Conservation (phyloP, 768 basidiomycete genomes). For the Gloeostereum incarnatum region DNA sequence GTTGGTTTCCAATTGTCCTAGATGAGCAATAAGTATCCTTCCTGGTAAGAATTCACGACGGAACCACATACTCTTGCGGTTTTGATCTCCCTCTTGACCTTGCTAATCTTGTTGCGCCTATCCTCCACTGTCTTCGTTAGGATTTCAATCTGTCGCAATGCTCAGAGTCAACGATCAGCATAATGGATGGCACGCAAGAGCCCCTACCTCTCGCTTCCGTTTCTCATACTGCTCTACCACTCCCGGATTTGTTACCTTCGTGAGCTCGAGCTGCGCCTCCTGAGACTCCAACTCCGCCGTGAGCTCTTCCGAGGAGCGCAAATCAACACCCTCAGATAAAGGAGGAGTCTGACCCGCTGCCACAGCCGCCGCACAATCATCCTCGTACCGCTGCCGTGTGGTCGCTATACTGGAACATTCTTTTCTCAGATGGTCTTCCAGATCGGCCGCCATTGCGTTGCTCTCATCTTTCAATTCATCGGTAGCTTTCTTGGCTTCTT, state of each 20-base stretch:
- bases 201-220: conserved; percentile 65
- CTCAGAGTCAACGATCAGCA: too few relatives aligned
- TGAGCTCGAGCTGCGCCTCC: conserved; percentile 61
- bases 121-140: conserved; percentile 44
- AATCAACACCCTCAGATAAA: conserved; percentile 31
- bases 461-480: too few relatives aligned
- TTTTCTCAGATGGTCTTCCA: too few relatives aligned
- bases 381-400: too few relatives aligned
- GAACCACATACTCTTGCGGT: conserved; percentile 51
- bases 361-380: too few relatives aligned
- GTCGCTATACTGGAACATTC: too few relatives aligned
- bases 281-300: conserved; percentile 52
- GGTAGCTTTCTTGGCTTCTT: too few relatives aligned
- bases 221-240: conserved; percentile 78
- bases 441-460: too few relatives aligned
- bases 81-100: conserved; percentile 52
- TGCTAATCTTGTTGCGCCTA: conserved; percentile 38
- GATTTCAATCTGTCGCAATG: conserved; percentile 70
- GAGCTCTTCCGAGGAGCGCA: conserved; percentile 48
- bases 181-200: too few relatives aligned
- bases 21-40: conserved; percentile 5
- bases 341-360: conserved; percentile 26
- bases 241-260: conserved; percentile 59
- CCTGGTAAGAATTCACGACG: conserved; percentile 5
- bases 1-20: conserved; percentile 89